phyloP scores from a whole-genome alignment of 805 yeast species.

The Phaffomyces thermotolerans region DNA sequence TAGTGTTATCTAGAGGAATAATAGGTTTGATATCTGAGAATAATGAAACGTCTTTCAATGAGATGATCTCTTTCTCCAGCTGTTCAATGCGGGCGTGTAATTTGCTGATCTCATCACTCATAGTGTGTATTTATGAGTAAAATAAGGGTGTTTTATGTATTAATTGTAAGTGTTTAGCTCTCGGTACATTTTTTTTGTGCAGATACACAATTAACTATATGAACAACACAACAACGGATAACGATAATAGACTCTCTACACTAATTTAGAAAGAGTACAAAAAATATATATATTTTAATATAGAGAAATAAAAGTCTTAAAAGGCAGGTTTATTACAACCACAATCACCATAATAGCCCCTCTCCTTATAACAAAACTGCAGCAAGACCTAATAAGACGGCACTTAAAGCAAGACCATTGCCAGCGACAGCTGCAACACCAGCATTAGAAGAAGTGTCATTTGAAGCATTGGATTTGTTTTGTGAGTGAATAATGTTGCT shows the following conservation, averaged over 20 bases:
- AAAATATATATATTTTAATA: too few relatives aligned
- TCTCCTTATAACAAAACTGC: conserved; percentile 22
- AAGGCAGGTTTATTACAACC: too few relatives aligned
- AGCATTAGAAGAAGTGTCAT: conserved; percentile 22
- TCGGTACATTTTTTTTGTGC: too few relatives aligned
- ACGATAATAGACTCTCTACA: too few relatives aligned
- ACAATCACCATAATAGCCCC: too few relatives aligned
- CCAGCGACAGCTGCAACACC: conserved; percentile 16
- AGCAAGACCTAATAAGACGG: conserved; percentile 21
- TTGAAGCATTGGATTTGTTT: conserved; percentile 19
- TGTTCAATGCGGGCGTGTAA: conserved; percentile 4
- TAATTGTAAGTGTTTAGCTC: too few relatives aligned
- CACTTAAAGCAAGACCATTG: conserved; percentile 18
- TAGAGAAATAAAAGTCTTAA: too few relatives aligned
- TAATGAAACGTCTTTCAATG: conserved; percentile 18
- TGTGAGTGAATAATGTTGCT: conserved; percentile 6
- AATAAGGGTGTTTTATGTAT: too few relatives aligned
- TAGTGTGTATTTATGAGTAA: not conserved
- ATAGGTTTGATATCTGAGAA: conserved; percentile 22
- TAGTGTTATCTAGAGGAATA: conserved; percentile 13
- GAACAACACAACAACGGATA: too few relatives aligned
- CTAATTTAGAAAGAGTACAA: too few relatives aligned
- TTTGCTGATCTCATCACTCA: not conserved
- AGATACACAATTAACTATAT: too few relatives aligned
- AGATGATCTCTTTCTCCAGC: conserved; percentile 17